These are phyloP conservation scores for Podaxis sp. DNA, from an alignment of 768 basidiomycete genomes.

Conservation along the genomic window DNA sequence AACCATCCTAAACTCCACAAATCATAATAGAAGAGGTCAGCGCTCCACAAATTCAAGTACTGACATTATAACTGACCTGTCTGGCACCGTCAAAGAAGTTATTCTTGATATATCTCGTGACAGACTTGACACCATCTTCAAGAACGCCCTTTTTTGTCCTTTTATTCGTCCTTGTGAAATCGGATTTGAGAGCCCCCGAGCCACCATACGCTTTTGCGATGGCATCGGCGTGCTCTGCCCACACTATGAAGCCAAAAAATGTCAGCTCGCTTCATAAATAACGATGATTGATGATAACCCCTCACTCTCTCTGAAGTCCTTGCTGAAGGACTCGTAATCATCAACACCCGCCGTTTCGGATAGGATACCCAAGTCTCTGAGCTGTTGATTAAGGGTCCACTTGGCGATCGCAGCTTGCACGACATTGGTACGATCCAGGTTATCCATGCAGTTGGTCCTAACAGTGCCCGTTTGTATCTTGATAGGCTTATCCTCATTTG, in stretches of 20 bases:
- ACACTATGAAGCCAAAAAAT: constrained; percentile 55
- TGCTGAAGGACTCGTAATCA: constrained; percentile 75
- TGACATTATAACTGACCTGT: constrained; percentile 49
- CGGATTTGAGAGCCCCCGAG: constrained; percentile 93
- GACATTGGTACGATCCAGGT: constrained; percentile 94
- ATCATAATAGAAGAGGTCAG: constrained; percentile 4
- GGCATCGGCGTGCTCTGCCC: constrained; percentile 94
- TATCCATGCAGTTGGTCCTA: constrained; percentile 98
- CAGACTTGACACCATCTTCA: constrained; percentile 85
- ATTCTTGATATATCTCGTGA: constrained; percentile 88
- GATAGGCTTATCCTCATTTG: constrained; percentile 43
- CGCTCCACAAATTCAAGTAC: background rate
- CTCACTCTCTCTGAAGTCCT: constrained; percentile 87
- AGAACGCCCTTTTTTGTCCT: constrained; percentile 77
- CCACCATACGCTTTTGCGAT: constrained; percentile 92
- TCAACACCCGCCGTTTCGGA: constrained; percentile 73
- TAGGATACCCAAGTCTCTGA: constrained; percentile 72
- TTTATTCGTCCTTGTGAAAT: constrained; percentile 93
- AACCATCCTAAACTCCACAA: constrained; percentile 69
- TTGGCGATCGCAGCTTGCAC: constrained; percentile 91
- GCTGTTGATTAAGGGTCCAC: constrained; percentile 77
- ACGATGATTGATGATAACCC: constrained; percentile 4
- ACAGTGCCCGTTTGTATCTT: constrained; percentile 74
- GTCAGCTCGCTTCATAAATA: background rate
- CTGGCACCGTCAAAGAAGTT: constrained; percentile 95